A percentile compares a stretch with the other conserved stretches of the same genome.
These are phyloP conservation scores for Huntiella abstrusa DNA, from an alignment of 2,329 filamentous ascomycete genomes.

Conservation along the genomic window DNA sequence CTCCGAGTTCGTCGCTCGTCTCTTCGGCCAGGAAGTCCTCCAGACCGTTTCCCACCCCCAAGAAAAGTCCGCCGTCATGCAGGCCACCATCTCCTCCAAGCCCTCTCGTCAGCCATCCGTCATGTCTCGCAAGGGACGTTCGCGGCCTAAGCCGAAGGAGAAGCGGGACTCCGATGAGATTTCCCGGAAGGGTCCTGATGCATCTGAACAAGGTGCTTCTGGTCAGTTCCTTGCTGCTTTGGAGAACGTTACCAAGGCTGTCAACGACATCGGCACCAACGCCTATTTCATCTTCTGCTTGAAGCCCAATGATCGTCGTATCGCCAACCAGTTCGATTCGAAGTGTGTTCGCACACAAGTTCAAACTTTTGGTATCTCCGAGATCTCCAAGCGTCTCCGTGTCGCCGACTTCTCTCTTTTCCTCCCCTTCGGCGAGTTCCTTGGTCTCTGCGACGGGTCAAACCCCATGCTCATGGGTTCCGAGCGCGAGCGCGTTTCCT, in stretches of 20 bases:
- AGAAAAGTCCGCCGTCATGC: conserved; percentile 78
- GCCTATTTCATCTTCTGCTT: conserved; percentile 93
- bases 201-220: conserved; percentile 63
- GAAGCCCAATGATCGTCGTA: conserved; percentile 90
- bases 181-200: conserved; percentile 23
- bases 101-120: conserved; percentile 84
- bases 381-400: conserved; percentile 82
- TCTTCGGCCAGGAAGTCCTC: conserved; percentile 91
- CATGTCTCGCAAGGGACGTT: conserved; percentile 48
- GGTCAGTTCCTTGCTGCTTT: conserved; percentile 80
- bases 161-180: conserved; percentile 26
- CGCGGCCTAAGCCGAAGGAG: conserved; percentile 19
- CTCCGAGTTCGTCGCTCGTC: conserved; percentile 69
- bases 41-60: conserved; percentile 87
- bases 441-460: conserved; percentile 59
- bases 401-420: conserved; percentile 94
- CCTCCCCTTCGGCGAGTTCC: conserved; percentile 85
- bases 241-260: conserved; percentile 75
- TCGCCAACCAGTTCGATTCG: conserved; percentile 97
- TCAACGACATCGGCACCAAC: conserved; percentile 69
- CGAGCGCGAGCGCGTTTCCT: conserved; percentile 78
- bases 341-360: conserved; percentile 92
- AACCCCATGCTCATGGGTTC: conserved; percentile 78
- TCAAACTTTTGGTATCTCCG: conserved; percentile 87
- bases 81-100: conserved; percentile 91